Evolutionary conservation across 2,329 filamentous ascomycete species (phyloP).

Genomic region (Fusarium nelsonii): DNA sequence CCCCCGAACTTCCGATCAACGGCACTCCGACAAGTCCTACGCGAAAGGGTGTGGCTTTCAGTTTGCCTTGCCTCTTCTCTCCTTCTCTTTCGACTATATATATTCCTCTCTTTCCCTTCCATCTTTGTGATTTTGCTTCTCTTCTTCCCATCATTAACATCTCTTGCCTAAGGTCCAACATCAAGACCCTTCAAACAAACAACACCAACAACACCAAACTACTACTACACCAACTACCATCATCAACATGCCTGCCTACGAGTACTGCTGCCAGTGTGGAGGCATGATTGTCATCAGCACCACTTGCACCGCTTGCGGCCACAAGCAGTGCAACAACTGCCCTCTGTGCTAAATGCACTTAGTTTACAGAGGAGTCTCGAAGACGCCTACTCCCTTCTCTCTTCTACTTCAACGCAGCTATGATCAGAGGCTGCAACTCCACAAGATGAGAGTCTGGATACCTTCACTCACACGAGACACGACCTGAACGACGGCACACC

Average conservation of each 20-base stretch:
- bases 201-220: conserved; percentile 12
- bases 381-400: not conserved
- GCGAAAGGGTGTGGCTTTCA: conserved; percentile 3
- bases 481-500: conserved; percentile 31
- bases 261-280: conserved; percentile 68
- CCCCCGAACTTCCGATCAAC: conserved; percentile 29
- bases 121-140: not conserved
- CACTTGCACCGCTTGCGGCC: conserved; percentile 63
- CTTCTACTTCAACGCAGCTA: not conserved
- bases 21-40: conserved; percentile 16
- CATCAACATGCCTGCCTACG: conserved; percentile 59
- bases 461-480: conserved; percentile 20
- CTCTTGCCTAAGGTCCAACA: not conserved
- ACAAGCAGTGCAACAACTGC: conserved; percentile 64
- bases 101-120: conserved; percentile 32
- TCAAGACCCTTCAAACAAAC: conserved; percentile 5
- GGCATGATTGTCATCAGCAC: conserved; percentile 69
- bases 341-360: conserved; percentile 50
- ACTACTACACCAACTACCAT: conserved; percentile 5
- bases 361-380: conserved; percentile 16
- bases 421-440: not conserved
- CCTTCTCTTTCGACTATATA: conserved; percentile 38
- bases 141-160: not conserved
- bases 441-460: conserved; percentile 20
- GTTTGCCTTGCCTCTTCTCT: conserved; percentile 1